These are phyloP conservation scores for Shiraia bambusicola DNA, from an alignment of 2,329 filamentous ascomycete genomes.

Conservation along the genomic window DNA sequence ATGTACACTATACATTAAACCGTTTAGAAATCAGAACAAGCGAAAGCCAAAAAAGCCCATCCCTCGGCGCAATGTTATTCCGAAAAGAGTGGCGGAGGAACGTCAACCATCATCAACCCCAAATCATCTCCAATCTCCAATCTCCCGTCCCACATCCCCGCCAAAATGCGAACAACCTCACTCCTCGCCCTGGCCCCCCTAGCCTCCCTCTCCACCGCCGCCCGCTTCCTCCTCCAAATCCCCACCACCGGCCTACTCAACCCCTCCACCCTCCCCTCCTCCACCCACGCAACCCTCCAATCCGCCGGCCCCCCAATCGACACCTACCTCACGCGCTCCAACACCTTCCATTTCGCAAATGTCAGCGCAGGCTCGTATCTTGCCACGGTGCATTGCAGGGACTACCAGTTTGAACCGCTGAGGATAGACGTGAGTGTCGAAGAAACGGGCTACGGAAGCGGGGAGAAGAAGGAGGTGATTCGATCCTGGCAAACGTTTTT, in stretches of 20 bases:
- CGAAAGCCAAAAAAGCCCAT: no score
- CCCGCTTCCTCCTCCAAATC: constrained; percentile 55
- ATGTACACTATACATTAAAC: no score
- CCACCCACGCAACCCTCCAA: constrained; percentile 67
- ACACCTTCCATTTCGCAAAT: constrained; percentile 75
- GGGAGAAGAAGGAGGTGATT: constrained; percentile 50
- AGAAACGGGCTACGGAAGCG: constrained; percentile 31
- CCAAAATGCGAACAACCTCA: constrained; percentile 31
- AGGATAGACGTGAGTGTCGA: constrained; percentile 68
- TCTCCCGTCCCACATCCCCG: background rate
- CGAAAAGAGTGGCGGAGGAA: background rate
- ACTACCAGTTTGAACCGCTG: constrained; percentile 75
- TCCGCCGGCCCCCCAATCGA: constrained; percentile 53
- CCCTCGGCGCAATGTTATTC: no score
- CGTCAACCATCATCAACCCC: constrained; percentile 4
- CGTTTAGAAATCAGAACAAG: no score
- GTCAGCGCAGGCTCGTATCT: constrained; percentile 75
- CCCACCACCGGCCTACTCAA: constrained; percentile 48
- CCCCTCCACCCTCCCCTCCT: constrained; percentile 52
- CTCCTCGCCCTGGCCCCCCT: constrained; percentile 46
- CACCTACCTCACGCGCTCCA: constrained; percentile 66
- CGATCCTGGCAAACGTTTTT: constrained; percentile 81
- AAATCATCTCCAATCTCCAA: constrained; percentile 3
- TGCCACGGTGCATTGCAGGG: constrained; percentile 73
- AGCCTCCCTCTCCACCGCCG: constrained; percentile 45